Conservation (phyloP, 805 yeast genomes). For the Lachancea quebecensis region DNA sequence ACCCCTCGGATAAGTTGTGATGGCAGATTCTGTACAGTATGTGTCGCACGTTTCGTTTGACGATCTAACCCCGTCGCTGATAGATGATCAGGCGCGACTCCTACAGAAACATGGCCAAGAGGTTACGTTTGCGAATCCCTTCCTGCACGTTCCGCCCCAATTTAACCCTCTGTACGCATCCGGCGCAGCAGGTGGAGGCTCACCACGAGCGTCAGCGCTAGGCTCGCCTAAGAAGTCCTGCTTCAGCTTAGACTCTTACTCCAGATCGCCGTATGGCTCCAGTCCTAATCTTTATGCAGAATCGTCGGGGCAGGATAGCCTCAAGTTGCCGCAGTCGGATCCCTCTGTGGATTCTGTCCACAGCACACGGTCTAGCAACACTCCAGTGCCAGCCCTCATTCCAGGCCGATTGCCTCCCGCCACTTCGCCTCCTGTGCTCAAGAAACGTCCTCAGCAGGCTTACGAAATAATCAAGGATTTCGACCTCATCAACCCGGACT, state of each 20-base stretch:
- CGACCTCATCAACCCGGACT: constrained; percentile 21
- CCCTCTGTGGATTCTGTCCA: neutral
- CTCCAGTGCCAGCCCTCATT: neutral
- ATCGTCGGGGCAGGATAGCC: neutral
- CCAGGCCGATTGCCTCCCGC: constrained; percentile 23
- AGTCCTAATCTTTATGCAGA: neutral
- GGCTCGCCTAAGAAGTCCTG: neutral
- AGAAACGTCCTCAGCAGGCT: neutral
- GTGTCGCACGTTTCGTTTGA: constrained; percentile 29
- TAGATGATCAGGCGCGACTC: constrained; percentile 24
- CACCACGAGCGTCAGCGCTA: neutral
- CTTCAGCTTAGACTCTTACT: constrained; percentile 3
- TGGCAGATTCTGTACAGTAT: constrained; percentile 6
- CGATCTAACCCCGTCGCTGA: constrained; percentile 26
- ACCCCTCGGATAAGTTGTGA: neutral
- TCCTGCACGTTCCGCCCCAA: constrained; percentile 29
- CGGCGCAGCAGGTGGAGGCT: neutral
- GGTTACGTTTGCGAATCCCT: constrained; percentile 21
- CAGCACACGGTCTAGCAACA: neutral
- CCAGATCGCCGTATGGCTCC: constrained; percentile 5
- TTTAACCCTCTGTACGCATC: constrained; percentile 20
- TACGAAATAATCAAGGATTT: constrained; percentile 13
- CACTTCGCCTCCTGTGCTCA: constrained; percentile 9
- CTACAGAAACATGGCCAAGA: constrained; percentile 14
- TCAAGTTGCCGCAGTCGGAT: neutral